These are phyloP conservation scores for Leptosphaerulina australis DNA, from an alignment of 2,329 filamentous ascomycete genomes.

Conservation along the genomic window DNA sequence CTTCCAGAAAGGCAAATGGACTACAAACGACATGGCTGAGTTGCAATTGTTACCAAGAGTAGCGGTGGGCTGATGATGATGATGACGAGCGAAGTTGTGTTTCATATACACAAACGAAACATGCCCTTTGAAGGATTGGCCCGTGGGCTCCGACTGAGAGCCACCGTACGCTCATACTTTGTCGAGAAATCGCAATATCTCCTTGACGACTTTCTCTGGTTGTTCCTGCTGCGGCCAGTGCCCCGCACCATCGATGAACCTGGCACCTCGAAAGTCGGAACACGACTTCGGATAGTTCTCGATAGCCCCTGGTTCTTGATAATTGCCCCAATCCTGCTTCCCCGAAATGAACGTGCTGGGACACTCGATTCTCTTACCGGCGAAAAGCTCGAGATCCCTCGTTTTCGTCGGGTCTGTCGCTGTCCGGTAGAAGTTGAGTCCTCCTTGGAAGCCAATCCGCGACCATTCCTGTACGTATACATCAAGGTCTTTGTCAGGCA, in stretches of 20 bases:
- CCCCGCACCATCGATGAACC: conserved; percentile 64
- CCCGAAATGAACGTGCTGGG: conserved; percentile 68
- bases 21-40: not conserved
- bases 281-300: conserved; percentile 63
- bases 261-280: conserved; percentile 59
- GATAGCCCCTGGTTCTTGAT: conserved; percentile 68
- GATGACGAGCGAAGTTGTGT: not conserved
- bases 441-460: conserved; percentile 69
- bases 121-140: not conserved
- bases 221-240: conserved; percentile 75
- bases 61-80: not conserved
- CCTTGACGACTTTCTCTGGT: conserved; percentile 59
- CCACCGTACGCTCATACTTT: conserved; percentile 15
- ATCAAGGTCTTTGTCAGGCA: conserved; percentile 62
- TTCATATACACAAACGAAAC: conserved; percentile 8
- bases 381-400: conserved; percentile 64
- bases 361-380: conserved; percentile 65
- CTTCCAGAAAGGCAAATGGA: not conserved
- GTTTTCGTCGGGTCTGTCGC: conserved; percentile 58
- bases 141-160: not conserved
- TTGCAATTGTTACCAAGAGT: not conserved
- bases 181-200: conserved; percentile 54
- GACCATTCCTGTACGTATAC: conserved; percentile 67
- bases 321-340: conserved; percentile 69
- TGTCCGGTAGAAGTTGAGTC: conserved; percentile 70